phyloP scores from a whole-genome alignment of 306 rosid species.

The Canavalia gladiata region DNA sequence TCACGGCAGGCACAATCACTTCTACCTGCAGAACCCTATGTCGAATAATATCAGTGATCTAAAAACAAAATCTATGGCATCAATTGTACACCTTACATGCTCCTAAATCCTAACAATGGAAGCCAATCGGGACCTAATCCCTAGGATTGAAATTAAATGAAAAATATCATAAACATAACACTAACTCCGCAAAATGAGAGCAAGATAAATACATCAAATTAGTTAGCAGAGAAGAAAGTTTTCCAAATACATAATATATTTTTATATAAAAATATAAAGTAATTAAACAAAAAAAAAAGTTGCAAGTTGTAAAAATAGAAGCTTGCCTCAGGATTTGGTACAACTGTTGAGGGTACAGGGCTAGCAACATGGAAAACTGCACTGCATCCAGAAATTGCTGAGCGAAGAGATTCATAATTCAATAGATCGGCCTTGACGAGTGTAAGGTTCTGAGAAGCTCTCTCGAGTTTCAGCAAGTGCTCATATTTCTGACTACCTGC shows the following conservation, averaged over 20 bases:
- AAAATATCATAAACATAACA: background rate
- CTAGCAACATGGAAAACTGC: constrained; percentile 67
- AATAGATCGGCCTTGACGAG: constrained; percentile 59
- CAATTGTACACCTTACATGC: background rate
- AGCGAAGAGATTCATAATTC: constrained; percentile 47
- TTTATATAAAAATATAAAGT: background rate
- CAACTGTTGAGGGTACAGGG: constrained; percentile 56
- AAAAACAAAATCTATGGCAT: background rate
- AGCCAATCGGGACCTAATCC: background rate
- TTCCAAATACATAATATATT: background rate
- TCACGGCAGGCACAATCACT: constrained; percentile 73
- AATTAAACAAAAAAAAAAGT: background rate
- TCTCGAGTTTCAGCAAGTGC: constrained; percentile 49
- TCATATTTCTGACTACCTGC: constrained; percentile 54
- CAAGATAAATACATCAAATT: too few species aligned
- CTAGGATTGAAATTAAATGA: background rate
- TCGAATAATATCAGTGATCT: background rate
- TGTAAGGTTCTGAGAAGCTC: constrained; percentile 57
- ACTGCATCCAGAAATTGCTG: constrained; percentile 56
- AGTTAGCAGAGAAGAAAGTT: background rate
- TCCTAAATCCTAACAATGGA: background rate
- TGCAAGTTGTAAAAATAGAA: background rate
- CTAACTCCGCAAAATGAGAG: background rate
- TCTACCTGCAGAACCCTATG: constrained; percentile 57
- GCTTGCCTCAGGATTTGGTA: constrained; percentile 55